phyloP scores from a whole-genome alignment of 1,284 basidiomycete genomes.

The Clitocybe nebularis region DNA sequence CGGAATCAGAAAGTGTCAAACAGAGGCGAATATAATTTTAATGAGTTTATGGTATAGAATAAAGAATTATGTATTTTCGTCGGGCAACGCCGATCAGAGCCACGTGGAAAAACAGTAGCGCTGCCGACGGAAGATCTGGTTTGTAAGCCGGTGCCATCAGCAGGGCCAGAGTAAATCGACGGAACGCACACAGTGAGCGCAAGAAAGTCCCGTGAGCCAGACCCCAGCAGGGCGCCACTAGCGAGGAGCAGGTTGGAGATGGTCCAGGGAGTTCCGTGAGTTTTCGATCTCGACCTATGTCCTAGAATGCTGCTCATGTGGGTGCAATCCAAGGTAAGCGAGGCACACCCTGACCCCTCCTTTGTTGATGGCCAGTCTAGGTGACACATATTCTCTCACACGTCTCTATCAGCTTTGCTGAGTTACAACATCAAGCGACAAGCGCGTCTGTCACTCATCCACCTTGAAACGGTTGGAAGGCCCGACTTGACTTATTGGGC shows the following conservation, averaged over 20 bases:
- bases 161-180: slow-evolving; percentile 20
- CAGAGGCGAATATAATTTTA: slow-evolving; percentile 8
- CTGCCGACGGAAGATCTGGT: slow-evolving; percentile 17
- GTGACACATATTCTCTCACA: slow-evolving; percentile 10
- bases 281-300: slow-evolving; percentile 10
- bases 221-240: not conserved
- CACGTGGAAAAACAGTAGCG: slow-evolving; percentile 17
- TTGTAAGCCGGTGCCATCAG: slow-evolving; percentile 15
- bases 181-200: slow-evolving; percentile 4
- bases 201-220: not conserved
- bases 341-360: slow-evolving; percentile 14
- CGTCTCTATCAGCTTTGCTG: slow-evolving; percentile 7
- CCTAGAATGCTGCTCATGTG: slow-evolving; percentile 15
- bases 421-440: slow-evolving; percentile 13
- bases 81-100: slow-evolving; percentile 8
- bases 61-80: not conserved
- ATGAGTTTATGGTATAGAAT: not conserved
- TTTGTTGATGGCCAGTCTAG: slow-evolving; percentile 9
- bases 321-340: slow-evolving; percentile 13
- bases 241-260: slow-evolving; percentile 2
- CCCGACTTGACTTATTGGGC: slow-evolving; percentile 15
- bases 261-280: slow-evolving; percentile 8
- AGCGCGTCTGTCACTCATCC: slow-evolving; percentile 14
- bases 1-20: slow-evolving; percentile 18
- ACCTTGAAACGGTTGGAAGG: slow-evolving; percentile 17